A percentile compares a stretch with the other conserved stretches of the same genome.
Conservation (phyloP, 768 basidiomycete species). For the Imleria badia region DNA sequence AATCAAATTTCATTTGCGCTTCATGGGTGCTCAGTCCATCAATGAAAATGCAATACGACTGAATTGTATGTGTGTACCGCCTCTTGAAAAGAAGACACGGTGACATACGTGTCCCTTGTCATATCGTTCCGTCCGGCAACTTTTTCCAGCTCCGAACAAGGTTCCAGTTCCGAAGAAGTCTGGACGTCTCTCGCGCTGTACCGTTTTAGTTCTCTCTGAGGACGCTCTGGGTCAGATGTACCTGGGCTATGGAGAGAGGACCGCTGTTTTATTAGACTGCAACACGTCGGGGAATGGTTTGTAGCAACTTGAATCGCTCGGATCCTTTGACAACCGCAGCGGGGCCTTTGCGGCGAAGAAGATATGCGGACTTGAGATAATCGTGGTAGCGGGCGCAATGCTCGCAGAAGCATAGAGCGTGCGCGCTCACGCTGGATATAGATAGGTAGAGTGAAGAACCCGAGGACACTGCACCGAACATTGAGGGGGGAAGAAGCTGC, state of each 20-base stretch:
- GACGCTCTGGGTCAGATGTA: not conserved
- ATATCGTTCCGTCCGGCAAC: slow-evolving; percentile 6
- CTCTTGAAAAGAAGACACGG: not conserved
- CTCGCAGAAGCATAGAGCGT: not conserved
- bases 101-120: not conserved
- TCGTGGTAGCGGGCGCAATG: not conserved
- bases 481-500: slow-evolving; percentile 6
- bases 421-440: not conserved
- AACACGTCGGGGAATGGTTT: not conserved
- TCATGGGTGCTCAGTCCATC: slow-evolving; percentile 10
- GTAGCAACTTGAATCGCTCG: not conserved
- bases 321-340: slow-evolving; percentile 3
- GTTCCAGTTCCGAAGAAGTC: slow-evolving; percentile 1
- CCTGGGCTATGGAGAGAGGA: not conserved
- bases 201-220: slow-evolving; percentile 1
- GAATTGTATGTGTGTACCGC: slow-evolving; percentile 12
- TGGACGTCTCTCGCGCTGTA: not conserved
- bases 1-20: slow-evolving; percentile 6
- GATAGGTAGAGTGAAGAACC: slow-evolving; percentile 1
- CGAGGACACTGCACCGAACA: slow-evolving; percentile 17
- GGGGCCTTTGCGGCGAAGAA: slow-evolving; percentile 14
- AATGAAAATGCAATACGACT: slow-evolving; percentile 2
- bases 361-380: slow-evolving; percentile 3
- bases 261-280: not conserved
- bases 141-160: slow-evolving; percentile 5